Evolutionary conservation across 495 filamentous ascomycete species (phyloP), one percentile per base, ranked within the genome.

Genomic region (Pyrenopolyporus hunteri): DNA sequence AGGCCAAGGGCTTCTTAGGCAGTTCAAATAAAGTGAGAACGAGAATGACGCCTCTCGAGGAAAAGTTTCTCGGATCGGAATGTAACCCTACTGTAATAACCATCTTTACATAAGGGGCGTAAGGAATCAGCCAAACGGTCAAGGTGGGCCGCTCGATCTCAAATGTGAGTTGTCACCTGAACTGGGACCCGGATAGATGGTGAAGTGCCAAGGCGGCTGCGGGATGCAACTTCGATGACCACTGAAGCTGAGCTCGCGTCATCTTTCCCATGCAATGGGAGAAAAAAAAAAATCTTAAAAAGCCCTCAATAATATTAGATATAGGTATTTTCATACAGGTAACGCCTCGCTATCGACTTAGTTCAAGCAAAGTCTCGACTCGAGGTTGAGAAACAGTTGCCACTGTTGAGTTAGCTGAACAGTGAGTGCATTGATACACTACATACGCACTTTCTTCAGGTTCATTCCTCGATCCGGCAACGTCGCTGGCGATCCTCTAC

Each of bases 351-450:
- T 39, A 33, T 13, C 8, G 3, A 10, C 9, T 33, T 33, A 33
- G 31, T n/a, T n/a, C 31, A 33, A 33, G 31, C 3, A 40, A 53
- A 39, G 14, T 29, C 13, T 25, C 19, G 29, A 45, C n/a, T 45
- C 26, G 10, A 37, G 31, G 33, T 20, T 28, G 9, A 31, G 10
- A 14, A 33, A n/a, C 16, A 17, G 35, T 57, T 42, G 59, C 52
- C 59, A 63, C 52, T 51, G 49, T 32, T 53, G 46, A 40, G 56
- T 37, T 43, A 52, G 58, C 29, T 23, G 17, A 11, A 14, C 44
- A 49, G 13, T 49, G 61, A 49, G 13, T 49, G 61, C 61, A 64
- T 56, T 64, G 55, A 64, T n/a, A n/a, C n/a, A n/a, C n/a, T n/a
- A n/a, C n/a, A n/a, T n/a, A n/a, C 40, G 43, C 42, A 13, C 19